Percentiles rank a stretch among this genome's conserved stretches.
These are phyloP conservation scores for Acorus calamus DNA, from an alignment of 106 monocot species.

Conservation along the genomic window DNA sequence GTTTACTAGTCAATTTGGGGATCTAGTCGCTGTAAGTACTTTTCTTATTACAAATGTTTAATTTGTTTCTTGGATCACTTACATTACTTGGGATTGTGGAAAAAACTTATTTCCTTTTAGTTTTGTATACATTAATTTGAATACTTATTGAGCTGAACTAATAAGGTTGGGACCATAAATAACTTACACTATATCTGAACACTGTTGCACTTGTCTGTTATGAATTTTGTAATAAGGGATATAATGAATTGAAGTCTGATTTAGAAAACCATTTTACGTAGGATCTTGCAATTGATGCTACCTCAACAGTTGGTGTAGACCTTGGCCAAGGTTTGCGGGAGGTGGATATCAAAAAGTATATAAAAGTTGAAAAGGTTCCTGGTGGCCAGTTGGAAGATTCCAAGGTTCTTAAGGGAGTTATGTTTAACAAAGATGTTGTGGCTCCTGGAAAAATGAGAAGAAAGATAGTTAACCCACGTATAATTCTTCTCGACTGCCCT, in stretches of 20 bases:
- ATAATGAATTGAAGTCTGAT: neutral
- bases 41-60: neutral
- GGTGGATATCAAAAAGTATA: conserved; percentile 93
- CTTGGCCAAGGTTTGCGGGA: conserved; percentile 83
- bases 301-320: conserved; percentile 80
- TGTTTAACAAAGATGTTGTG: conserved; percentile 97
- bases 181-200: too few relatives aligned
- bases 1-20: conserved; percentile 96
- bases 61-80: neutral
- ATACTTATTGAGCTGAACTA: too few relatives aligned
- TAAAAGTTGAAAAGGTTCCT: conserved; percentile 93
- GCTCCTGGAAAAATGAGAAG: conserved; percentile 97
- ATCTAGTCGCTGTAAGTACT: conserved; percentile 74
- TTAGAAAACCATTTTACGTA: conserved; percentile 8
- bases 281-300: conserved; percentile 99
- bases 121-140: too few relatives aligned
- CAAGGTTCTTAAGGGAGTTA: conserved; percentile 85
- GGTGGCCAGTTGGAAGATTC: conserved; percentile 98
- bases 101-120: too few relatives aligned
- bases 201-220: too few relatives aligned
- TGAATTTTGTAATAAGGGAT: too few relatives aligned
- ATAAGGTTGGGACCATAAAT: too few relatives aligned
- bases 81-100: too few relatives aligned
- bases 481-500: conserved; percentile 92
- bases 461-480: conserved; percentile 82